Base-by-base conservation (phyloP, 83 land plant genomes). In the Thuja plicata region DNA sequence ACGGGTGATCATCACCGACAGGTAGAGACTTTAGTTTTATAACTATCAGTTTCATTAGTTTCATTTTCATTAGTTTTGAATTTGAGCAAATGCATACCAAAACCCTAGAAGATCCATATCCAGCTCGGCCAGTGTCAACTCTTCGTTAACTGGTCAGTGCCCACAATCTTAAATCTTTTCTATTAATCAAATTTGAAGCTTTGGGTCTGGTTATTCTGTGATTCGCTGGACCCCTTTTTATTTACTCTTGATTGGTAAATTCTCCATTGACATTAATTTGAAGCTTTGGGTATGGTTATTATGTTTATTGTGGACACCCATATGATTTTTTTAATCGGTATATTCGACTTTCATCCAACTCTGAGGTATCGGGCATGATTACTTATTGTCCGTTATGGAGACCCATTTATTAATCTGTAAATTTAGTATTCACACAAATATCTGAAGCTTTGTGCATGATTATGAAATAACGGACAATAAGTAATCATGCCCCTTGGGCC, bases 121-220 rank as follows among this genome's bases (percentile, higher is more conserved):
- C n/a, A n/a, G n/a, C n/a, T 78, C 82, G 37, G 82, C 82, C 27
- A 78, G 82, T 16, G 82, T 78, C 43, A 78, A 78, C 43, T 38
- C 45, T 35, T 38, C 82, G 5, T 78, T 38, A 38, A 38, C 45
- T 17, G 82, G 82, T 78, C 17, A 41, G 82, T 17, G 38, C 46
- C 82, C 82, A 38, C 82, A 78, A 38, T 78, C 82, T 78, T 78
- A 5, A 38, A 38, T 78, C 43, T 35, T 19, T 16, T 5, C 43
- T 41, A 78, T 78, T 78, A 0, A 38, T 21, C 5, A 52, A 78
- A 41, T 78, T 38, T 78, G 45, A 78, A 38, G 82, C 21, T 78
- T 78, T 40, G 43, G 43, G 45, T 38, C 15, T 78, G 43, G 40
- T 78, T 78, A 16, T 78, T 38, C 40, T 35, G 19, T 24, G 43